Percentiles rank a stretch among this genome's conserved stretches.
Conservation (phyloP, 1,284 basidiomycete species). For the Coriolopsis trogii region DNA sequence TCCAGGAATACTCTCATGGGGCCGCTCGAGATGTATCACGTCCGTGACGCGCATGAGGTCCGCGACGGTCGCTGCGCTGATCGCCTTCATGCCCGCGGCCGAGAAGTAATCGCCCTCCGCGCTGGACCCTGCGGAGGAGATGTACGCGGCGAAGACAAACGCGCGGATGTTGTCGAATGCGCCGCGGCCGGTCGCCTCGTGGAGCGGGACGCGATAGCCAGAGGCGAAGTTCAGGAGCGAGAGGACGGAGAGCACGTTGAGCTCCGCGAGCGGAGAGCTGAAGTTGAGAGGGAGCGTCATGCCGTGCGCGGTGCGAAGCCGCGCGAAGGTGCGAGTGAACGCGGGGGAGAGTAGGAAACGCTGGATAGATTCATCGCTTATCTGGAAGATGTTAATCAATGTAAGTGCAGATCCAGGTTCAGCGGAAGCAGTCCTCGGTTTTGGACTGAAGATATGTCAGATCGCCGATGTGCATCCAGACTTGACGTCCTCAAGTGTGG, state of each 20-base stretch:
- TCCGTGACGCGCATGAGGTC: constrained; percentile 64
- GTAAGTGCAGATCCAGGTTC: no score
- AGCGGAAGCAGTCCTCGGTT: no score
- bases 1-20: constrained; percentile 71
- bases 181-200: constrained; percentile 69
- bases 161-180: constrained; percentile 82
- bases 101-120: constrained; percentile 59
- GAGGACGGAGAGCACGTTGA: constrained; percentile 74
- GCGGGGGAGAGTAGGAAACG: constrained; percentile 65
- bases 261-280: constrained; percentile 65
- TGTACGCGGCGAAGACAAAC: constrained; percentile 70
- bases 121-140: constrained; percentile 61
- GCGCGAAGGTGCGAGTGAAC: constrained; percentile 63
- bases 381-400: constrained; percentile 42
- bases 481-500: no score
- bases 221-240: constrained; percentile 82
- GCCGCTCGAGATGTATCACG: constrained; percentile 66
- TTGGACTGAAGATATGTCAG: no score
- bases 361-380: constrained; percentile 55
- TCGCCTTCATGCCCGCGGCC: constrained; percentile 62
- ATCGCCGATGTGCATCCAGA: no score
- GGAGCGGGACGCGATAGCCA: constrained; percentile 74
- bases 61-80: constrained; percentile 62
- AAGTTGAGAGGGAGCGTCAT: constrained; percentile 79
- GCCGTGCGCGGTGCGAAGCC: constrained; percentile 65